Percentiles rank a stretch among this genome's conserved stretches.
phyloP scores from a whole-genome alignment of 768 basidiomycete genomes.

The Pholiota microspora region DNA sequence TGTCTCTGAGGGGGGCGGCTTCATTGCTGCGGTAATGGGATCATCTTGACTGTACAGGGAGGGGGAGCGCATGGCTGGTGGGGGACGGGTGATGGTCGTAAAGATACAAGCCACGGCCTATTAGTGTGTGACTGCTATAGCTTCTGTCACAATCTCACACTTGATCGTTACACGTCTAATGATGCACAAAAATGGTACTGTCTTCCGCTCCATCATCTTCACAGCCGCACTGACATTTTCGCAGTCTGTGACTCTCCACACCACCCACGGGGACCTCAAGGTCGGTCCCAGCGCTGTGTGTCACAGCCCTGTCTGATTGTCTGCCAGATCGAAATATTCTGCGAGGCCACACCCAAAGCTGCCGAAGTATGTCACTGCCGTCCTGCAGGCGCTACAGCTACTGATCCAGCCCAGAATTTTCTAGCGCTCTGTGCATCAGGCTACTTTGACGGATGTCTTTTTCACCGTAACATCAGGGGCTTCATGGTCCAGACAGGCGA shows the following conservation, averaged over 20 bases:
- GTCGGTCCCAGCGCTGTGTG: constrained; percentile 33
- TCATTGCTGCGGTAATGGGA: constrained; percentile 65
- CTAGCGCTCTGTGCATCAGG: constrained; percentile 90
- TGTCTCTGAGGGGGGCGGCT: constrained; percentile 65
- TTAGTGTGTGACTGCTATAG: constrained; percentile 12
- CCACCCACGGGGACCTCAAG: constrained; percentile 94
- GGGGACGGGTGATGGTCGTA: constrained; percentile 32
- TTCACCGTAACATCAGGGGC: constrained; percentile 92
- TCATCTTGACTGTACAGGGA: constrained; percentile 76
- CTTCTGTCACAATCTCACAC: constrained; percentile 18
- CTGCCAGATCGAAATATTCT: constrained; percentile 88
- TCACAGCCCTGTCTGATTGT: constrained; percentile 3
- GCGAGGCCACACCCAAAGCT: constrained; percentile 93
- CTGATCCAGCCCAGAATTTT: constrained; percentile 68
- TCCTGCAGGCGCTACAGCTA: constrained; percentile 7
- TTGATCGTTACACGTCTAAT: constrained; percentile 20
- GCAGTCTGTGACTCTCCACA: constrained; percentile 94
- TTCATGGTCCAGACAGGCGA: constrained; percentile 98
- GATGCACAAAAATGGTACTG: constrained; percentile 28
- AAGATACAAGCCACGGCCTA: constrained; percentile 10
- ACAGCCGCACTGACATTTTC: constrained; percentile 13
- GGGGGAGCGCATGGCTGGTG: constrained; percentile 57
- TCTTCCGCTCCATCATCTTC: constrained; percentile 22
- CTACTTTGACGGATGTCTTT: constrained; percentile 80
- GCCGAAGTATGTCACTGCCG: constrained; percentile 65